Percentiles rank a stretch among this genome's conserved stretches.
Conservation (phyloP, 2,329 filamentous ascomycete species). For the Verruconis gallopava region DNA sequence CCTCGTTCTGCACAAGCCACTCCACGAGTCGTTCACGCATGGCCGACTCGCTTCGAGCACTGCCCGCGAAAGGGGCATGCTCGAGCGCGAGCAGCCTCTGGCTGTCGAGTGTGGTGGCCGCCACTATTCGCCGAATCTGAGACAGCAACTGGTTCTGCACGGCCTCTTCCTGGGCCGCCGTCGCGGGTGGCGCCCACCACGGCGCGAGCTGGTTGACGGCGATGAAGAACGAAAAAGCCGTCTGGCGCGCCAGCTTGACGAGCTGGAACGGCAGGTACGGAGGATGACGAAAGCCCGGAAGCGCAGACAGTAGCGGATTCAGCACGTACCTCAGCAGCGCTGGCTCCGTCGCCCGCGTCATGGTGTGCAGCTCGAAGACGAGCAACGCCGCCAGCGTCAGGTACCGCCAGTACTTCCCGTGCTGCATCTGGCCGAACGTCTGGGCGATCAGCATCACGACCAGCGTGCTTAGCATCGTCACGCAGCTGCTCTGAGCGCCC, state of each 20-base stretch:
- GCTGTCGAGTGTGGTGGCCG: constrained; percentile 43
- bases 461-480: constrained; percentile 49
- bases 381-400: constrained; percentile 40
- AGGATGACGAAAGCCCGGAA: constrained; percentile 31
- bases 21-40: constrained; percentile 65
- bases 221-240: constrained; percentile 51
- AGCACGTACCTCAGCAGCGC: constrained; percentile 31
- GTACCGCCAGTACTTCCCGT: constrained; percentile 41
- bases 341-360: constrained; percentile 39
- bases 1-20: constrained; percentile 78
- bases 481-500: constrained; percentile 48
- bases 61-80: constrained; percentile 67
- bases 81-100: constrained; percentile 67
- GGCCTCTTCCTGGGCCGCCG: not conserved
- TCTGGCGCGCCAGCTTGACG: constrained; percentile 59
- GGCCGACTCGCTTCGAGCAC: constrained; percentile 46
- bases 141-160: constrained; percentile 38
- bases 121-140: constrained; percentile 28
- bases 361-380: constrained; percentile 43
- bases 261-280: constrained; percentile 78
- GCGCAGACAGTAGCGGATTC: constrained; percentile 33
- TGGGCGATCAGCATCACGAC: constrained; percentile 48
- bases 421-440: constrained; percentile 53
- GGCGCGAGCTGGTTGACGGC: constrained; percentile 10
- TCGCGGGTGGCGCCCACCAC: not conserved